Conservation (phyloP, 352 stramenopile genomes). For the Globisporangium parvum region DNA sequence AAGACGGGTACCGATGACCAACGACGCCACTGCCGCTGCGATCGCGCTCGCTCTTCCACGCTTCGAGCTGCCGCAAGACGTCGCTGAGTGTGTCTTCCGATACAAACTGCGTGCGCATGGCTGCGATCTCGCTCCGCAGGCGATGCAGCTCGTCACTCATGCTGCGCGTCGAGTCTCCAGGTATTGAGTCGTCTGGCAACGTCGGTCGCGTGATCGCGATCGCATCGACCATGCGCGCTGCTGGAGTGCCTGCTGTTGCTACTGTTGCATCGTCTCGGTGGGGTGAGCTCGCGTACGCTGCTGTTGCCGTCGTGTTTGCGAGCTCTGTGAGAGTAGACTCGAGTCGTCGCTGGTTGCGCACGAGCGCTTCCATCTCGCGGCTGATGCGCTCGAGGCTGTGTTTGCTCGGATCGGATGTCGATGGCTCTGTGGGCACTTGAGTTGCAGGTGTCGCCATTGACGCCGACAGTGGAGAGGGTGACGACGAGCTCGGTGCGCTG, state of each 20-base stretch:
- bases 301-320: conserved; percentile 3
- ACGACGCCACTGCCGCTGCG: conserved; percentile 13
- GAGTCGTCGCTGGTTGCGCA: conserved; percentile 33
- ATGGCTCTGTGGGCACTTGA: background rate
- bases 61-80: conserved; percentile 31
- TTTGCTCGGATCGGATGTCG: conserved; percentile 14
- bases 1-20: conserved; percentile 21
- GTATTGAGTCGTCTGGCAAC: no score
- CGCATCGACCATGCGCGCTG: no score
- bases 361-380: conserved; percentile 33
- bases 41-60: conserved; percentile 26
- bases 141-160: conserved; percentile 31
- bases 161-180: conserved; percentile 4
- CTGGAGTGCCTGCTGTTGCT: no score
- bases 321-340: conserved; percentile 23
- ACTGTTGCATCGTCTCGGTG: background rate
- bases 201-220: no score
- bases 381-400: conserved; percentile 36
- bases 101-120: conserved; percentile 42
- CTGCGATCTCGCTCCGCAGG: conserved; percentile 28
- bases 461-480: no score
- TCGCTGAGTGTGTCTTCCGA: conserved; percentile 38
- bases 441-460: no score
- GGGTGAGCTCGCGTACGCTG: background rate
- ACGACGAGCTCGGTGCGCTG: conserved; percentile 13